phyloP scores from a whole-genome alignment of 2,329 filamentous ascomycete genomes.

The Pyrenophora tritici-repentis region DNA sequence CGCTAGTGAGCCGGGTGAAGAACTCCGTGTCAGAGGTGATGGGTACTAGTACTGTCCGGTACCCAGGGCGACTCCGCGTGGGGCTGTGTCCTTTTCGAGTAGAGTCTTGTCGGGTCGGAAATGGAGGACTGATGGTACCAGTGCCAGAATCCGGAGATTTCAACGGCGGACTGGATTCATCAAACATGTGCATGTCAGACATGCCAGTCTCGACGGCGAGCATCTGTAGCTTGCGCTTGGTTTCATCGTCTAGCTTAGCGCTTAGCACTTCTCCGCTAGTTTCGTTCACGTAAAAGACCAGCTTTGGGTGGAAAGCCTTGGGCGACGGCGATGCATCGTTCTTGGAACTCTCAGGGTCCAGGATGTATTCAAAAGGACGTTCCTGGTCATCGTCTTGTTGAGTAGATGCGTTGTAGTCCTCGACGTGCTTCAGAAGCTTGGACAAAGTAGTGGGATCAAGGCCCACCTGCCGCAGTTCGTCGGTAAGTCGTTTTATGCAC shows the following conservation, averaged over 20 bases:
- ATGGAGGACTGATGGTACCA: neutral
- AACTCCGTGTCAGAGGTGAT: slow-evolving; percentile 79
- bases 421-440: slow-evolving; percentile 61
- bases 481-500: slow-evolving; percentile 78
- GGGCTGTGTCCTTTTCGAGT: neutral
- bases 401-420: slow-evolving; percentile 42
- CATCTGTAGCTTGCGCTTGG: slow-evolving; percentile 66
- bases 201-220: slow-evolving; percentile 58
- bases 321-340: slow-evolving; percentile 14
- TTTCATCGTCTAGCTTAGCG: slow-evolving; percentile 68
- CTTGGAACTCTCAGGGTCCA: slow-evolving; percentile 24
- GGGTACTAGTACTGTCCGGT: slow-evolving; percentile 70
- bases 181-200: slow-evolving; percentile 44
- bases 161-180: slow-evolving; percentile 30
- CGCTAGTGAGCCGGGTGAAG: slow-evolving; percentile 74
- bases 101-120: no score
- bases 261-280: slow-evolving; percentile 70
- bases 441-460: slow-evolving; percentile 73
- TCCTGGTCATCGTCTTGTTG: slow-evolving; percentile 31
- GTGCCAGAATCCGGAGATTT: neutral
- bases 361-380: slow-evolving; percentile 46
- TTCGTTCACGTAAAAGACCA: slow-evolving; percentile 72
- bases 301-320: slow-evolving; percentile 64
- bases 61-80: slow-evolving; percentile 21
- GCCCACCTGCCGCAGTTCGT: slow-evolving; percentile 71